Conservation (phyloP, 306 rosid species). For the Erythrophleum fordii region DNA sequence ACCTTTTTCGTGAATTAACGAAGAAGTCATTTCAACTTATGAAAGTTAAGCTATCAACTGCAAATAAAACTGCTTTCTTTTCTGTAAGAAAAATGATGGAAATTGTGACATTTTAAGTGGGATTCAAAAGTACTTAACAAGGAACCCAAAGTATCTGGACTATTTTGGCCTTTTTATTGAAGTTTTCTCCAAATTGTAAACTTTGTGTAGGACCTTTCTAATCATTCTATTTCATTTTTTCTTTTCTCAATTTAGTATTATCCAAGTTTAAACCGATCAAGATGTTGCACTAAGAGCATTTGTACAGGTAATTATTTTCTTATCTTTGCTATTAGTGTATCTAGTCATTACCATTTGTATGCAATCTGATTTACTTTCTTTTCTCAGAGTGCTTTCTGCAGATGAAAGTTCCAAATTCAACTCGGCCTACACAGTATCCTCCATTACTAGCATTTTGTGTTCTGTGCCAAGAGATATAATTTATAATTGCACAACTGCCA, state of each 20-base stretch:
- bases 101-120: background rate
- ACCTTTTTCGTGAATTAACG: conserved; percentile 8
- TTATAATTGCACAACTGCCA: conserved; percentile 1
- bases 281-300: conserved; percentile 98
- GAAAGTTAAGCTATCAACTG: conserved; percentile 3
- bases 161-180: background rate
- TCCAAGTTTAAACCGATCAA: conserved; percentile 97
- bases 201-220: conserved; percentile 33
- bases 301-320: conserved; percentile 77
- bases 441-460: conserved; percentile 26
- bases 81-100: background rate
- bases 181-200: conserved; percentile 13
- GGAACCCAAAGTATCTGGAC: background rate
- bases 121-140: background rate
- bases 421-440: conserved; percentile 99
- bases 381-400: conserved; percentile 93
- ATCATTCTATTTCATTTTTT: conserved; percentile 19
- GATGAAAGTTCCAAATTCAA: conserved; percentile 99
- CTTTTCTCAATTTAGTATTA: conserved; percentile 60
- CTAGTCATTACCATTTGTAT: conserved; percentile 12
- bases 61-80: background rate
- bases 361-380: conserved; percentile 44
- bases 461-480: conserved; percentile 2
- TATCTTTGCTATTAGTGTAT: conserved; percentile 12
- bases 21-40: conserved; percentile 24